Conservation (phyloP, 2,329 filamentous ascomycete genomes). For the Colletotrichum sp. region DNA sequence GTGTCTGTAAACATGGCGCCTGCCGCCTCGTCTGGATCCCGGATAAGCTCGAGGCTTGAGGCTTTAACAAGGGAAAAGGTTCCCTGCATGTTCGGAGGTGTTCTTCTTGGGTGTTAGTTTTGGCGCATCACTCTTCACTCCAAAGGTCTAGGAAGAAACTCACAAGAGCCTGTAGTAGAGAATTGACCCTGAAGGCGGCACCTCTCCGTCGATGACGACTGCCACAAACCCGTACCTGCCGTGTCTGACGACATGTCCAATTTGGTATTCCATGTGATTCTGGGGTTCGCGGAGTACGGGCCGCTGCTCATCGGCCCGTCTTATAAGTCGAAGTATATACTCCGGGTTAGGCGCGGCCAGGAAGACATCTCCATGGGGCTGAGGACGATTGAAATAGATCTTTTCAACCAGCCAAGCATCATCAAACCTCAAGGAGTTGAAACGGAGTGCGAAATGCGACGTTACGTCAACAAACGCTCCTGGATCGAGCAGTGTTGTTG, state of each 20-base stretch:
- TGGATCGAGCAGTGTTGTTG: slow-evolving; percentile 58
- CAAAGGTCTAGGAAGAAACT: neutral
- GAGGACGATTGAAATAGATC: slow-evolving; percentile 11
- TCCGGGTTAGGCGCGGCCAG: slow-evolving; percentile 8
- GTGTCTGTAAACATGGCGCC: slow-evolving; percentile 70
- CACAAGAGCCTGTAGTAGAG: slow-evolving; percentile 3
- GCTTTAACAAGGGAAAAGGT: slow-evolving; percentile 20
- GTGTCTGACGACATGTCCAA: slow-evolving; percentile 88
- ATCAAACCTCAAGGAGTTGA: slow-evolving; percentile 53
- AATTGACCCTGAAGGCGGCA: neutral
- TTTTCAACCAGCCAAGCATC: slow-evolving; percentile 75
- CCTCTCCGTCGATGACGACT: slow-evolving; percentile 79
- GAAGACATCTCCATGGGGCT: slow-evolving; percentile 4
- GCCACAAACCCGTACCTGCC: slow-evolving; percentile 79
- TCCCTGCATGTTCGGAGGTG: slow-evolving; percentile 16
- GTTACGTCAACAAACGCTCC: slow-evolving; percentile 20
- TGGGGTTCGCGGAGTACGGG: slow-evolving; percentile 40
- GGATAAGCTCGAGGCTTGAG: slow-evolving; percentile 18
- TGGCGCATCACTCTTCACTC: neutral
- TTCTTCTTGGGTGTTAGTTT: neutral
- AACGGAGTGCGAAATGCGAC: slow-evolving; percentile 44
- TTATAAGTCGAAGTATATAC: slow-evolving; percentile 39
- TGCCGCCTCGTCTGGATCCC: neutral
- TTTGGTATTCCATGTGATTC: slow-evolving; percentile 52
- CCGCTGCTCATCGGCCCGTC: slow-evolving; percentile 47